Base-by-base conservation (phyloP, 495 filamentous ascomycete genomes). In the Neurospora sp. region DNA sequence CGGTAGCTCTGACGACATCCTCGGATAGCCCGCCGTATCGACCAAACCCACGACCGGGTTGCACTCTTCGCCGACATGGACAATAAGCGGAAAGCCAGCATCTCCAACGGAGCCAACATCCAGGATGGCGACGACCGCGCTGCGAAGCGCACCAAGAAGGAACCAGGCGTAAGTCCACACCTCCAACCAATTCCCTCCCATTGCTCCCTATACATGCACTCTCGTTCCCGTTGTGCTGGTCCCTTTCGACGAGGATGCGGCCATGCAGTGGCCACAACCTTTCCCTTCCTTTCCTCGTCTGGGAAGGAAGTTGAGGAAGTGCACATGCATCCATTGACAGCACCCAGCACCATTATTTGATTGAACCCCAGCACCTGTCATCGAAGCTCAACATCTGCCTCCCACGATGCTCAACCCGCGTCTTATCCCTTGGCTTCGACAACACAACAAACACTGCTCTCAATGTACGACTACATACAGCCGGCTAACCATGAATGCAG, bases 1-100 rank as follows among this genome's bases (percentile, higher is more conserved):
- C 48, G 70, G 54, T 18, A 70, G 59, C 41, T 40, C n/a, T n/a
- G 14, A n/a, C 31, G 38, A 42, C 70, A 37, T 70, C 48, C 35
- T 37, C 40, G 62, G 14, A 74, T 74, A 54, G 70, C 37, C 16
- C 37, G 10, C 40, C 20, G 31, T 16, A 8, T 16, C 37, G 11
- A 23, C 48, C 48, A 76, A 10, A 10, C 70, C 37, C 41, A 39
- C 72, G 72, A 71, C 71, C n/a, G 62, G 66, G 38, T 27, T 70
- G 70, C 73, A 73, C 72, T 72, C 48, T 38, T 38, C 48, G 69
- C 78, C 70, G 72, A 76, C 59, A 92, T 92, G 90, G 90, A 89
- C 72, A 86, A 86, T 73, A 94, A 93, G 85, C 88, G 92, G 71
- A 92, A 92, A 79, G 86, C 86, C 35, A 81, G 79, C 72, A 81